Evolutionary conservation across 805 yeast species (phyloP).

Genomic region (Ogataea nakhonphanomensis): DNA sequence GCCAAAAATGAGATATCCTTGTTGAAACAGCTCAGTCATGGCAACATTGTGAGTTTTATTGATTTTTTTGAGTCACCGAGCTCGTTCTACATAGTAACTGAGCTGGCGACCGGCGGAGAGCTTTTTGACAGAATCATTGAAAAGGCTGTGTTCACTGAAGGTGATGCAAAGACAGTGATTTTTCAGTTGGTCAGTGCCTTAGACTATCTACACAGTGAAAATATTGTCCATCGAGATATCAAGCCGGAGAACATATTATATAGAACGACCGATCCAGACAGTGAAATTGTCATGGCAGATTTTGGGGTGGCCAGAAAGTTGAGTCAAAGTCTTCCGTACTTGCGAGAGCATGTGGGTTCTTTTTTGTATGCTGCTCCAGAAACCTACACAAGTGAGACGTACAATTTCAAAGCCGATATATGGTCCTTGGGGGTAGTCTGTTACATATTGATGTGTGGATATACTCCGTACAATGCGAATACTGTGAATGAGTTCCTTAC

Average conservation of each 20-base stretch:
- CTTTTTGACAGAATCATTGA: constrained; percentile 78
- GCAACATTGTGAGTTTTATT: constrained; percentile 74
- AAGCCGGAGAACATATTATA: constrained; percentile 76
- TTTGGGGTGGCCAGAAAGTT: constrained; percentile 86
- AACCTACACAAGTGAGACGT: constrained; percentile 54
- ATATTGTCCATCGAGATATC: constrained; percentile 73
- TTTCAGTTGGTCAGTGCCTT: constrained; percentile 70
- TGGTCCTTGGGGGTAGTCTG: constrained; percentile 22
- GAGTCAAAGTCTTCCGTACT: constrained; percentile 5
- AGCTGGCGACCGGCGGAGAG: constrained; percentile 91
- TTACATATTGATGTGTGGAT: constrained; percentile 19
- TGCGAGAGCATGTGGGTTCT: constrained; percentile 49
- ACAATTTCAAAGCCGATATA: constrained; percentile 34
- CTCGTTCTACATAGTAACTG: constrained; percentile 84
- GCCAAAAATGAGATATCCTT: constrained; percentile 73
- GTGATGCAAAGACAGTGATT: constrained; percentile 71
- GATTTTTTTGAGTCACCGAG: constrained; percentile 89
- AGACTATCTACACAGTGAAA: constrained; percentile 61
- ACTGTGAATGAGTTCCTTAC: constrained; percentile 24
- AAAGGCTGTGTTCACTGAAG: constrained; percentile 76
- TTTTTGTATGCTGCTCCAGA: constrained; percentile 96
- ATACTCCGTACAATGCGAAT: constrained; percentile 11
- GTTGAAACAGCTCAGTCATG: constrained; percentile 62
- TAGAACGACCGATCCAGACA: constrained; percentile 46
- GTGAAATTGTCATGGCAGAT: constrained; percentile 76